phyloP scores from a whole-genome alignment of 2,329 filamentous ascomycete genomes.

The Xylaria sp. region DNA sequence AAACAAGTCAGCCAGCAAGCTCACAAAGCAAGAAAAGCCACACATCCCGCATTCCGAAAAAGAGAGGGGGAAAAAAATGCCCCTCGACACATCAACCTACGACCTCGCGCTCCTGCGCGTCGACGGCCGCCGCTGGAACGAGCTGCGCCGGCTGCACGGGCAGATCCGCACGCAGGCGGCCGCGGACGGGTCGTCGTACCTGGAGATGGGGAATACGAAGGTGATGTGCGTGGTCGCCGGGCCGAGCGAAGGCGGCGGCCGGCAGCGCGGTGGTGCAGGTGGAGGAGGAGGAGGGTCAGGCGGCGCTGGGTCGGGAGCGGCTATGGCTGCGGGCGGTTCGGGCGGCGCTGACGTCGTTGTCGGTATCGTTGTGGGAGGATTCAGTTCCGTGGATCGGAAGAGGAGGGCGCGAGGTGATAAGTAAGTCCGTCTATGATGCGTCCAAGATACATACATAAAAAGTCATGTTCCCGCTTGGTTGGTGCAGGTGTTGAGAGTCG shows the following conservation, averaged over 20 bases:
- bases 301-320: slow-evolving; percentile 46
- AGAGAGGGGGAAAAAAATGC: slow-evolving; percentile 70
- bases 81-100: slow-evolving; percentile 94
- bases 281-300: slow-evolving; percentile 47
- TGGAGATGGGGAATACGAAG: slow-evolving; percentile 98
- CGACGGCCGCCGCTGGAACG: slow-evolving; percentile 94
- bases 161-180: slow-evolving; percentile 93
- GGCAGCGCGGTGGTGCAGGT: slow-evolving; percentile 51
- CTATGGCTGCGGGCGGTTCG: slow-evolving; percentile 28
- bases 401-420: slow-evolving; percentile 80
- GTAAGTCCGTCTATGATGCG: slow-evolving; percentile 59
- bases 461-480: background rate
- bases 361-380: slow-evolving; percentile 86
- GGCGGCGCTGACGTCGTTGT: slow-evolving; percentile 78
- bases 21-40: background rate
- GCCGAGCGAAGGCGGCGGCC: slow-evolving; percentile 73
- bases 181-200: slow-evolving; percentile 90
- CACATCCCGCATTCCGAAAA: background rate
- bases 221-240: slow-evolving; percentile 93
- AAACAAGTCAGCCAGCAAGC: background rate
- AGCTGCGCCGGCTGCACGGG: slow-evolving; percentile 86
- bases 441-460: too few relatives aligned
- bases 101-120: slow-evolving; percentile 84
- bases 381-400: slow-evolving; percentile 87
- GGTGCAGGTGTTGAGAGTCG: background rate